phyloP scores from a whole-genome alignment of 2,329 filamentous ascomycete genomes.

The Huntiella bhutanensis region DNA sequence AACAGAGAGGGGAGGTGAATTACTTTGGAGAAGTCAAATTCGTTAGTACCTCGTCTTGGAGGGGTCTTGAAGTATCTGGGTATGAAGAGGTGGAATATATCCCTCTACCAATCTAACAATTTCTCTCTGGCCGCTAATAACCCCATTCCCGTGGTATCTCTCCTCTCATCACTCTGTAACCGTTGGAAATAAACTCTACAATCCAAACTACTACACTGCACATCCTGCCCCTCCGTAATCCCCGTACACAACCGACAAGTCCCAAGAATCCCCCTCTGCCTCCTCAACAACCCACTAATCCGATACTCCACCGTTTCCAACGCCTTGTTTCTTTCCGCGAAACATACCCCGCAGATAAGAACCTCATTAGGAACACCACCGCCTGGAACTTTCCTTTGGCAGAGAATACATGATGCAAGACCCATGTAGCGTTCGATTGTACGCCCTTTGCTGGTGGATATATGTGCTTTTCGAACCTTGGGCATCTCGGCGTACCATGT shows the following conservation, averaged over 20 bases:
- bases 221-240: conserved; percentile 51
- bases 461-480: conserved; percentile 55
- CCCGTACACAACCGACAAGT: conserved; percentile 70
- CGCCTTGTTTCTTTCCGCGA: conserved; percentile 36
- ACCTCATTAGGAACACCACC: background rate
- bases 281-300: conserved; percentile 17
- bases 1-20: conserved; percentile 28
- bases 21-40: conserved; percentile 40
- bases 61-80: background rate
- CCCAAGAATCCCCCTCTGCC: conserved; percentile 35
- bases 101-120: conserved; percentile 19
- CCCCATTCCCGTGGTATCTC: conserved; percentile 20
- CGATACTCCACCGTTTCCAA: conserved; percentile 42
- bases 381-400: conserved; percentile 23
- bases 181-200: conserved; percentile 82
- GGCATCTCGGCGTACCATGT: conserved; percentile 96
- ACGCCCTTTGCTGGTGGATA: conserved; percentile 7
- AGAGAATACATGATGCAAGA: conserved; percentile 60
- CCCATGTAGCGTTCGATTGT: conserved; percentile 93
- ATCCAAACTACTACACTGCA: conserved; percentile 78
- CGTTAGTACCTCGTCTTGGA: conserved; percentile 15
- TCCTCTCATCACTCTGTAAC: conserved; percentile 37
- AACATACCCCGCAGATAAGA: conserved; percentile 20
- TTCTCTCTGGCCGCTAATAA: conserved; percentile 17
- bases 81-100: background rate